Conservation (phyloP, 495 filamentous ascomycete genomes). For the Hypomontagnella submonticulosa region DNA sequence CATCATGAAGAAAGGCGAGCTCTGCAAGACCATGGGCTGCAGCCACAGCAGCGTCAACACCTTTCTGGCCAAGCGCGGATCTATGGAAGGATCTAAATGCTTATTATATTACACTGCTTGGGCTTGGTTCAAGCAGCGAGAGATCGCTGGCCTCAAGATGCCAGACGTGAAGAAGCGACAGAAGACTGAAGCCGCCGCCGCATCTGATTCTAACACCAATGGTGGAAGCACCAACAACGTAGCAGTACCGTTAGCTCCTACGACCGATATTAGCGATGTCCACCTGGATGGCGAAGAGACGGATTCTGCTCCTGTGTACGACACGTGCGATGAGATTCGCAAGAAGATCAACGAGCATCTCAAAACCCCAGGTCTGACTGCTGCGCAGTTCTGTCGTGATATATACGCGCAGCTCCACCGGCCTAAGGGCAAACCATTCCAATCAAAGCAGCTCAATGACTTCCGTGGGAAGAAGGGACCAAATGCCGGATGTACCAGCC, state of each 20-base stretch:
- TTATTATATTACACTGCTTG: slow-evolving; percentile 47
- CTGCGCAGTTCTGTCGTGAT: slow-evolving; percentile 64
- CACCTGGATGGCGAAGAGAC: slow-evolving; percentile 56
- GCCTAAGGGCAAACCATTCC: slow-evolving; percentile 42
- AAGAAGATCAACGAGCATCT: slow-evolving; percentile 66
- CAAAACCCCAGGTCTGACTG: slow-evolving; percentile 57
- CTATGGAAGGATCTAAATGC: slow-evolving; percentile 44
- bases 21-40: slow-evolving; percentile 54
- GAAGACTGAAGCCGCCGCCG: slow-evolving; percentile 32
- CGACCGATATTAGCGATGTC: slow-evolving; percentile 50
- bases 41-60: slow-evolving; percentile 44
- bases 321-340: slow-evolving; percentile 68
- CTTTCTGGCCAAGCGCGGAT: slow-evolving; percentile 54
- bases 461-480: slow-evolving; percentile 65
- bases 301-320: slow-evolving; percentile 58
- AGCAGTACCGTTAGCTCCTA: slow-evolving; percentile 7
- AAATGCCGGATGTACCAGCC: slow-evolving; percentile 53
- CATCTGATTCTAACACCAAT: not conserved
- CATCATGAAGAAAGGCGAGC: slow-evolving; percentile 61
- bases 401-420: slow-evolving; percentile 49
- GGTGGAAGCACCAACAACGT: slow-evolving; percentile 3
- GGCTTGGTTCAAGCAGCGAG: slow-evolving; percentile 51
- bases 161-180: slow-evolving; percentile 48
- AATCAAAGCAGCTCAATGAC: slow-evolving; percentile 54
- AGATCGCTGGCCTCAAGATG: slow-evolving; percentile 46